Conservation (phyloP, 208 protist genomes). For the Crithidia thermophila region DNA sequence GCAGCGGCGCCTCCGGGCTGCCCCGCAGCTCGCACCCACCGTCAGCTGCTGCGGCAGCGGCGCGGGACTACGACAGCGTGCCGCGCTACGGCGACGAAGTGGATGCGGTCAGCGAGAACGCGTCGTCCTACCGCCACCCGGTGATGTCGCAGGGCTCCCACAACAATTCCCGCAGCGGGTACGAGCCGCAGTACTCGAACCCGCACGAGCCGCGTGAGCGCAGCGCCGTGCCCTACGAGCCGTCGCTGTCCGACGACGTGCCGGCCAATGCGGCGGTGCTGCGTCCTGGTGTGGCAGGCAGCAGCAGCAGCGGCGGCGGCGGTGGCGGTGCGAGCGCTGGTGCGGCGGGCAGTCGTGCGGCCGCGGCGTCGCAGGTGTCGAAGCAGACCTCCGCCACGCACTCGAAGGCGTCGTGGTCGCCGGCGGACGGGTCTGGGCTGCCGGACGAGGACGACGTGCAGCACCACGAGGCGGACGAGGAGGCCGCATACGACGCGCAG, state of each 20-base stretch:
- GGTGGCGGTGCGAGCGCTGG: background rate
- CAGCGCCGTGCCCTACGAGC: constrained; percentile 20
- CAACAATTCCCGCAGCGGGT: background rate
- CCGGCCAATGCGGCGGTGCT: constrained; percentile 14
- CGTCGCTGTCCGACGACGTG: constrained; percentile 12
- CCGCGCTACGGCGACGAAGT: constrained; percentile 15
- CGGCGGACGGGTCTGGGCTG: constrained; percentile 10
- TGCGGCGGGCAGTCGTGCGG: background rate
- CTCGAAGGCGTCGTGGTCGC: constrained; percentile 20
- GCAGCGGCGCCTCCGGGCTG: background rate
- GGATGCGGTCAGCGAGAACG: background rate
- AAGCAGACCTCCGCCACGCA: constrained; percentile 6
- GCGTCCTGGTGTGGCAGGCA: background rate
- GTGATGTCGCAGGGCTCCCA: background rate
- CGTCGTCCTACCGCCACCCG: background rate
- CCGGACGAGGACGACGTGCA: background rate
- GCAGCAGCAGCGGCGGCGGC: background rate
- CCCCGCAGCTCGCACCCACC: too few species aligned
- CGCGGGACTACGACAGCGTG: constrained; percentile 4
- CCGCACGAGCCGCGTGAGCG: constrained; percentile 16
- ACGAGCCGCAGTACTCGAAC: constrained; percentile 12
- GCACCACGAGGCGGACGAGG: background rate
- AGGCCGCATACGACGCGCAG: too few species aligned
- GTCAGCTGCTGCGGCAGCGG: background rate
- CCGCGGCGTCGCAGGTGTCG: constrained; percentile 4